Evolutionary conservation across 768 basidiomycete species (phyloP), one percentile per base, ranked within the genome.

Genomic region (Pulveroboletus ravenelii): DNA sequence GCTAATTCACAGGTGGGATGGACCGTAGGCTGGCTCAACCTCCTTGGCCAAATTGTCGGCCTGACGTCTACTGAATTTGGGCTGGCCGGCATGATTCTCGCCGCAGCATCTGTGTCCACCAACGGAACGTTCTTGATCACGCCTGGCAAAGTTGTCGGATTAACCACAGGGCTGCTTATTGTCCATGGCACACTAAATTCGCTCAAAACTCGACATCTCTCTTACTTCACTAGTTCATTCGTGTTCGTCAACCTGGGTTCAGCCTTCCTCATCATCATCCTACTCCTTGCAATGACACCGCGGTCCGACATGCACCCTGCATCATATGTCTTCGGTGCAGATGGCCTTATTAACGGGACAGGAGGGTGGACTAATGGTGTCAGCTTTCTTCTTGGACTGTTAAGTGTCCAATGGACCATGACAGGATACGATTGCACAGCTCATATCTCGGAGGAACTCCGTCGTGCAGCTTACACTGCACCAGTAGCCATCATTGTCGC

Each of bases 291-390:
- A 25, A 65, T 64, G n/a, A 79, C 78, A 3, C 69, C 68, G 0
- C 67, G 74, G 8, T 66, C 67, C 6, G 73, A 82, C 35, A 82
- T 83, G 81, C 80, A 84, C 52, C n/a, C 74, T 10, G 73, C 79
- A 6, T 64, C 63, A 0, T 83, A 81, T 62, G 75, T 82, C 41
- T 85, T 85, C 45, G 79, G 79, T 7, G 64, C 73, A 18, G 59
- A 64, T 6, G 58, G 70, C 25, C 63, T 72, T 15, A 56, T 64
- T 53, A 76, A 78, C 52, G 67, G 65, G 14, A 69, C 74, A 0
- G 77, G 77, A 14, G 78, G 77, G 57, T 58, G 58, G 39, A 70
- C 61, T 45, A 64, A 65, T 25, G 75, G 75, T 0, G 56, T 78
- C 31, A 70, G 74, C 3, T 74, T 77, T 60, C 53, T 77, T 45